Base-by-base conservation (phyloP, 192 early-diverging fungal species). In the Umbelopsis ramanniana region DNA sequence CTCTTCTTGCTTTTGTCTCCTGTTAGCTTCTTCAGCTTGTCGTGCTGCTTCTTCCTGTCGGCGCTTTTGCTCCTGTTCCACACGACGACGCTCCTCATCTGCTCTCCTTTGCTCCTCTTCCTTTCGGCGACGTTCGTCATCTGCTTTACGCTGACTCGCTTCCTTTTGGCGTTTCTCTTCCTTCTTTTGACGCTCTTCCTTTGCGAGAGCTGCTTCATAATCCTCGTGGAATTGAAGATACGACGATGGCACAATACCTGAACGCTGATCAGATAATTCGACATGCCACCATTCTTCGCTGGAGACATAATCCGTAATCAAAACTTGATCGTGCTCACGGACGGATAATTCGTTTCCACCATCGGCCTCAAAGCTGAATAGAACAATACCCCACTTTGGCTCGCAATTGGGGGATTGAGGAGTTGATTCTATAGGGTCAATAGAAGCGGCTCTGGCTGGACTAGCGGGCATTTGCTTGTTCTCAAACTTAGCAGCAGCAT, bases 281-380 rank as follows among this genome's bases (percentile, higher is more conserved):
- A 92, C 74, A 52, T 92, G 88, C 93, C 93, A 95, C 97, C 97
- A 99, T 50, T 97, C 96, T 6, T 89, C 82, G 38, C 86, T 87
- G 60, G 93, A 91, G 11, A 89, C 89, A 70, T 88, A 85, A 81
- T 98, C 96, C 7, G 95, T 76, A 19, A 98, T 90, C 71, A 94
- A 76, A 46, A 99, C 79, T 33, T 91, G 85, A 60, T 96, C 94
- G 68, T 93, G 90, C 72, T 95, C 95, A 0, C 75, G 70, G 17
- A 99, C 94, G 8, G 84, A 80, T n/a, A 99, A 78, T 82, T 99
- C 97, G 69, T 96, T 97, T 4, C 88, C 87, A 53, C 92, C 91
- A 35, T 90, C 84, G 15, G 93, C 90, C 21, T 89, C 78, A 81
- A 98, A 99, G 60, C 92, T 89, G 68, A 95, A 98, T 52, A 99